These are phyloP conservation scores for Warburgia ugandensis DNA, from an alignment of 164 flowering plant genomes.

Conservation along the genomic window DNA sequence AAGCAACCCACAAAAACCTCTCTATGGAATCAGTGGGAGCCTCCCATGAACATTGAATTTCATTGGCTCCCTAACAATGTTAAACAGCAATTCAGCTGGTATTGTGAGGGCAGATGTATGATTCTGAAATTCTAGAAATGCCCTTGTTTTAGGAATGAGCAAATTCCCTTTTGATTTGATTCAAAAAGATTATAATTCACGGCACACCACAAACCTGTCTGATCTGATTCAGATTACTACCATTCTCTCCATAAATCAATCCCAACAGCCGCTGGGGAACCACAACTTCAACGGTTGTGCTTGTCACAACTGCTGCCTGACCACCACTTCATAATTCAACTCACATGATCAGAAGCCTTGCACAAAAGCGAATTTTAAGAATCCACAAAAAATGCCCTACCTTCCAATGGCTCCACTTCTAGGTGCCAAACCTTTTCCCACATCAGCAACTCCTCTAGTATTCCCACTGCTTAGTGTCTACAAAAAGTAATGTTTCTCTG, in stretches of 20 bases:
- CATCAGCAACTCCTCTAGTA: constrained; percentile 25
- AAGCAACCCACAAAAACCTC: too few relatives aligned
- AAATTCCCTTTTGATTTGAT: too few relatives aligned
- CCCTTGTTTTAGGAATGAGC: too few relatives aligned
- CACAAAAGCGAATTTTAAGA: background rate
- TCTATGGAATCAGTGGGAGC: too few relatives aligned
- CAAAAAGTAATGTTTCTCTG: background rate
- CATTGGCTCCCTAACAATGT: too few relatives aligned
- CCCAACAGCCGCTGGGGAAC: constrained; percentile 29
- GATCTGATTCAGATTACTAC: constrained; percentile 32
- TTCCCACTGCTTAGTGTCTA: constrained; percentile 26
- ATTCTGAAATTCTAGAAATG: too few relatives aligned
- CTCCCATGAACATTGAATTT: too few relatives aligned
- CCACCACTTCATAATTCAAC: constrained; percentile 23
- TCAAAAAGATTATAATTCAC: too few relatives aligned
- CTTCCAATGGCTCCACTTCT: constrained; percentile 23
- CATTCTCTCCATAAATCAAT: constrained; percentile 43
- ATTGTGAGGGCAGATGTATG: too few relatives aligned
- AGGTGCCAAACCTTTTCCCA: constrained; percentile 16
- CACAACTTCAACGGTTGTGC: constrained; percentile 34
- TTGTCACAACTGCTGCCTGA: constrained; percentile 15
- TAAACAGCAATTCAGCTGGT: too few relatives aligned
- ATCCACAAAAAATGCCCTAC: constrained; percentile 15
- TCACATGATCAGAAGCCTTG: background rate
- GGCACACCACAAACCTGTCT: constrained; percentile 31